Evolutionary conservation across 2,329 filamentous ascomycete species (phyloP).

Genomic region (Sporothrix sp.): DNA sequence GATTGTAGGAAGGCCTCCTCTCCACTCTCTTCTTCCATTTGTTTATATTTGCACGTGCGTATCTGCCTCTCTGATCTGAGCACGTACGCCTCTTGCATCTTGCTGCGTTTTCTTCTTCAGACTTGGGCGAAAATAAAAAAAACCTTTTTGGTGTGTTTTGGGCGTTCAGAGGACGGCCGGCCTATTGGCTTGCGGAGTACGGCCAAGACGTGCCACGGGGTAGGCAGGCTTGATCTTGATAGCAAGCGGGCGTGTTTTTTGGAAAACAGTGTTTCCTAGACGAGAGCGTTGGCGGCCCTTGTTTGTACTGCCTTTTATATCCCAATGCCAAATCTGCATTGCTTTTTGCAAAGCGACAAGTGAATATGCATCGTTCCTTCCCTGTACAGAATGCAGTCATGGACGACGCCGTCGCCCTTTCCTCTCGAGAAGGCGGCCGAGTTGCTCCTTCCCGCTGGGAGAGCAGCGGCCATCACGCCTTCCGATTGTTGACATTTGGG

Average conservation of each 20-base stretch:
- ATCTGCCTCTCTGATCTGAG: not conserved
- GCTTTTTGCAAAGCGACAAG: not conserved
- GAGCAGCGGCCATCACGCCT: not conserved
- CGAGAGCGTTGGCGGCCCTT: not conserved
- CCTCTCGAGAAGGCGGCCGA: not conserved
- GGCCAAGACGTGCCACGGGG: too few species aligned
- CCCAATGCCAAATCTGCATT: not conserved
- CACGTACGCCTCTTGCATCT: not conserved
- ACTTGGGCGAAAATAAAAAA: constrained; percentile 1
- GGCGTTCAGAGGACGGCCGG: not conserved
- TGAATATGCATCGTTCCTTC: not conserved
- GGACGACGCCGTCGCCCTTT: not conserved
- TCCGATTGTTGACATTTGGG: not conserved
- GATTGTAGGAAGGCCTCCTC: not conserved
- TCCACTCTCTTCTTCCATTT: not conserved
- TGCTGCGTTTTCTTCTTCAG: too few species aligned
- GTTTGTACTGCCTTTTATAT: constrained; percentile 1
- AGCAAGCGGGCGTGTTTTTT: too few species aligned
- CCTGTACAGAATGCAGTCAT: not conserved
- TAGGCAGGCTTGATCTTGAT: too few species aligned
- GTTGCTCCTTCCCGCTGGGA: not conserved
- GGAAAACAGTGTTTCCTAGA: too few species aligned
- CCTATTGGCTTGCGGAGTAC: not conserved
- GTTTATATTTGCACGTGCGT: not conserved
- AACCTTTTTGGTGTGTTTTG: not conserved